Evolutionary conservation across 495 filamentous ascomycete species (phyloP).

Genomic region (Lophium mytilinum): DNA sequence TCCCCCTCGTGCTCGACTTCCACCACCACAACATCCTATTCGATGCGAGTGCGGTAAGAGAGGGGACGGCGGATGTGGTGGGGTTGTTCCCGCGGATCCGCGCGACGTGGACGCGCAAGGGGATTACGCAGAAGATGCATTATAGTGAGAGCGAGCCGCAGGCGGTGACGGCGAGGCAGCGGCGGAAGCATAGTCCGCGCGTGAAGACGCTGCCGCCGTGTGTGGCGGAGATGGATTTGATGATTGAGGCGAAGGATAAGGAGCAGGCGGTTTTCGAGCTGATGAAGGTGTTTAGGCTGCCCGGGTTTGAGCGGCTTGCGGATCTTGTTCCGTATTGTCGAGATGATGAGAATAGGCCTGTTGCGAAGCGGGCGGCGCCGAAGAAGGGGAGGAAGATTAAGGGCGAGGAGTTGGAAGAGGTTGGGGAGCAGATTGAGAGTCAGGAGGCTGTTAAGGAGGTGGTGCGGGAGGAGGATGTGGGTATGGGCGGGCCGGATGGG

Average conservation of each 20-base stretch:
- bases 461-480: slow-evolving; percentile 62
- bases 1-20: slow-evolving; percentile 86
- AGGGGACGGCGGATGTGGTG: slow-evolving; percentile 78
- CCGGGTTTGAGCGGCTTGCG: slow-evolving; percentile 64
- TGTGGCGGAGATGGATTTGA: slow-evolving; percentile 74
- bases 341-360: slow-evolving; percentile 65
- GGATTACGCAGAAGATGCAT: slow-evolving; percentile 92
- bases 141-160: slow-evolving; percentile 73
- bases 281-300: slow-evolving; percentile 78
- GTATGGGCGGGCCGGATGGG: slow-evolving; percentile 80
- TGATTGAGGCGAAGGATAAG: slow-evolving; percentile 99
- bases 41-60: slow-evolving; percentile 61
- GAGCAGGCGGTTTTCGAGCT: slow-evolving; percentile 95
- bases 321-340: slow-evolving; percentile 73
- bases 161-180: slow-evolving; percentile 65
- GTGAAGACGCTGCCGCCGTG: slow-evolving; percentile 77
- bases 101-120: slow-evolving; percentile 78
- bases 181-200: slow-evolving; percentile 76
- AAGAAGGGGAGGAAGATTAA: slow-evolving; percentile 41
- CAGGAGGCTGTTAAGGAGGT: neutral
- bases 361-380: slow-evolving; percentile 35
- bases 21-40: slow-evolving; percentile 96
- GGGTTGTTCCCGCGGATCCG: slow-evolving; percentile 63
- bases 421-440: slow-evolving; percentile 21
- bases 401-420: slow-evolving; percentile 36